Evolutionary conservation across 352 stramenopile species (phyloP).

Genomic region (Pythium periplocum): DNA sequence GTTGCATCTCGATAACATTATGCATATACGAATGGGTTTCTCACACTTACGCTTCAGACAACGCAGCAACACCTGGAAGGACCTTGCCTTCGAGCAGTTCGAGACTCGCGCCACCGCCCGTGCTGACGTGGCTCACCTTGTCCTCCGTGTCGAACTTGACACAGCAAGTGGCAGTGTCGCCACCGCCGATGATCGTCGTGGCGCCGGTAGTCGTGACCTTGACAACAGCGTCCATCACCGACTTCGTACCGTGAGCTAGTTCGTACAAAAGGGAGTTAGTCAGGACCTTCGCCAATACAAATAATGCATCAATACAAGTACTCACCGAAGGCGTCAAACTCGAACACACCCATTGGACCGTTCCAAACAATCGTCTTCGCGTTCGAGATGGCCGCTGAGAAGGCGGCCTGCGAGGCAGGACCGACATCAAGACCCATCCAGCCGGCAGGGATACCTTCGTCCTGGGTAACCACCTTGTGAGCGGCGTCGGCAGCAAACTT

Average conservation of each 20-base stretch:
- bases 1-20: too few species aligned
- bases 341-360: conserved; percentile 99
- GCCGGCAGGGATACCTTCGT: conserved; percentile 92
- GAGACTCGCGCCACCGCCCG: conserved; percentile 93
- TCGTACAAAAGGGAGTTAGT: not conserved
- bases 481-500: conserved; percentile 96
- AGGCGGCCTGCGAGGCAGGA: conserved; percentile 87
- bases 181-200: conserved; percentile 98
- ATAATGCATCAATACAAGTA: conserved; percentile 3
- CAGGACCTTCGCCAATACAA: not conserved
- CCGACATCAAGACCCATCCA: conserved; percentile 99
- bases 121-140: conserved; percentile 89
- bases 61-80: conserved; percentile 96
- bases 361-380: conserved; percentile 99
- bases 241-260: conserved; percentile 89
- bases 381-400: conserved; percentile 67
- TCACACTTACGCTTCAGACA: conserved; percentile 67
- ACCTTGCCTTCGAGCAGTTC: conserved; percentile 98
- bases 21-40: too few species aligned
- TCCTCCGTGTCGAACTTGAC: conserved; percentile 87
- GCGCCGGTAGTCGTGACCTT: conserved; percentile 91
- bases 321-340: conserved; percentile 96
- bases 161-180: conserved; percentile 93
- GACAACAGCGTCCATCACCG: conserved; percentile 95
- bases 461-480: conserved; percentile 85